A percentile compares a stretch with the other conserved stretches of the same genome.
phyloP scores from a whole-genome alignment of 2,329 filamentous ascomycete species.

The Alternaria incomplexa region DNA sequence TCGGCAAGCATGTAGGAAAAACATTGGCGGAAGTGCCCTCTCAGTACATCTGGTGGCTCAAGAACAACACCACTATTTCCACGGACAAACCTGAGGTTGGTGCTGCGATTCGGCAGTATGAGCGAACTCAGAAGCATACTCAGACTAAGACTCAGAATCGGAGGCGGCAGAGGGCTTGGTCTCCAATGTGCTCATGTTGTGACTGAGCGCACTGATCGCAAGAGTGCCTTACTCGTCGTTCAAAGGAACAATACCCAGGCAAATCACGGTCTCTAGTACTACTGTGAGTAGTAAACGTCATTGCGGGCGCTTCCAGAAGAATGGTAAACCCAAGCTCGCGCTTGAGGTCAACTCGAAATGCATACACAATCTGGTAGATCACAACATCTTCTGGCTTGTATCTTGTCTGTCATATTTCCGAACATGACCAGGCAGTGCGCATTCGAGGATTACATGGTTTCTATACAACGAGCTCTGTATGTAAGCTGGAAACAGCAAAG shows the following conservation, averaged over 20 bases:
- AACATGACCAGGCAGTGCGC: no score
- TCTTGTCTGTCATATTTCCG: no score
- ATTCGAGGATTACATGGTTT: not conserved
- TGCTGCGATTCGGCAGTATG: not conserved
- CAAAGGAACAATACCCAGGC: not conserved
- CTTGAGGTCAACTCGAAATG: no score
- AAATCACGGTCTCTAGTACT: no score
- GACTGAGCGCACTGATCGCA: not conserved
- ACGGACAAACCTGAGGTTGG: not conserved
- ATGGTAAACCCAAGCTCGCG: no score
- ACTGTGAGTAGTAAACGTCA: no score
- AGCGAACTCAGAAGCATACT: not conserved
- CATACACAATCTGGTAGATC: no score
- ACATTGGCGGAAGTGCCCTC: not conserved
- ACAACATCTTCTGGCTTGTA: no score
- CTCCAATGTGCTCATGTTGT: not conserved
- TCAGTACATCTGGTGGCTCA: not conserved
- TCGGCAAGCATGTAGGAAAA: not conserved
- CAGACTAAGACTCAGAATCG: not conserved
- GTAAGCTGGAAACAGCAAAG: not conserved
- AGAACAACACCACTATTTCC: rapidly evolving
- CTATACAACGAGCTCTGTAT: not conserved
- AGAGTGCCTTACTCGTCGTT: not conserved
- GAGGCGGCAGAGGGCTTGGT: not conserved
- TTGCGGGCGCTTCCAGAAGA: no score